Evolutionary conservation across 176 grass and related monocot genomes (phyloP), one percentile per base, ranked within the genome.

Genomic region (Thinopyrum elongatum): DNA sequence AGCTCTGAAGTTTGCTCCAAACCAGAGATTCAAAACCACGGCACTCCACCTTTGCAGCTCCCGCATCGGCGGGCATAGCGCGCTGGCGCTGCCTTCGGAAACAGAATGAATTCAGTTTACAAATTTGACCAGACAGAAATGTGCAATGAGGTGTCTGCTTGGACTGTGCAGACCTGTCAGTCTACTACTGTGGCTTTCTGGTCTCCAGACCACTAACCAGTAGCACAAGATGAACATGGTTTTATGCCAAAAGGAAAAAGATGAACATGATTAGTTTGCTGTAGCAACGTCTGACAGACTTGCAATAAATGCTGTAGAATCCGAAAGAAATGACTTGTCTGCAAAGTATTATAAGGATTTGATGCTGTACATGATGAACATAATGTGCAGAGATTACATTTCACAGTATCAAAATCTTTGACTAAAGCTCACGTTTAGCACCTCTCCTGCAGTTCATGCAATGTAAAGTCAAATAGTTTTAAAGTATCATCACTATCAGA

Each of bases 391-490:
- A 33, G 15, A 65, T 78, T 80, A 6, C 57, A 27, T 65, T 78
- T 38, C 30, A 65, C 19, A 27, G 33, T 78, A 51, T 17, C 47
- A 51, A 51, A 51, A 51, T 51, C 47, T 51, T 55, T 82, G 72
- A 90, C 58, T 65, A 49, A 33, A 29, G 53, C 72, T 86, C 29
- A 72, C 13, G 3, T 71, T 7, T 31, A 47, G 10, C 73, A 47
- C 78, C 19, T 49, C 73, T 10, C 71, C 14, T 19, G n/a, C 39
- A 47, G 44, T 47, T 49, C 16, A 28, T 75, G 46, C 33, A 29
- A 55, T 74, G 36, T 27, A 6, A 42, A 64, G 84, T 90, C 80
- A 90, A 90, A 87, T 66, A 83, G 21, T 90, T 79, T 3, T 59
- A 29, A 86, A 83, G 53, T 65, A 33, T 3, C 67, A 84, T 29